These are phyloP conservation scores for Debaryomycetaceae sp. DNA, from an alignment of 1,139 yeast genomes.

Conservation along the genomic window DNA sequence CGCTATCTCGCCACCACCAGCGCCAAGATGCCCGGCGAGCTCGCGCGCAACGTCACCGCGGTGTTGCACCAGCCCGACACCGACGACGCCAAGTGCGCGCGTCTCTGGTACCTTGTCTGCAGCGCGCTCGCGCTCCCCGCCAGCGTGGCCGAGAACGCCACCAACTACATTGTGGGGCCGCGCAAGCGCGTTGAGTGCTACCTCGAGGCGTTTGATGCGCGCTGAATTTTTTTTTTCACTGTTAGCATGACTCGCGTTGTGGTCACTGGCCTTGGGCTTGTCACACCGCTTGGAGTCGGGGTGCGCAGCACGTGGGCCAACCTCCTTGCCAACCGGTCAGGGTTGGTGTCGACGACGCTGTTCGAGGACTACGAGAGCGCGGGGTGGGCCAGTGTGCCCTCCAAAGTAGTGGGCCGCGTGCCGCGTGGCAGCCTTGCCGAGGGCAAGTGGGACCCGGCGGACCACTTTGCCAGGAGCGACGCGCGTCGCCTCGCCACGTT, in stretches of 20 bases:
- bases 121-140: slow-evolving; percentile 19
- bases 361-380: slow-evolving; percentile 42
- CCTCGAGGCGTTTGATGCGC: slow-evolving; percentile 3
- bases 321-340: slow-evolving; percentile 48
- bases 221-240: not conserved
- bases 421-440: slow-evolving; percentile 50
- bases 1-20: slow-evolving; percentile 13
- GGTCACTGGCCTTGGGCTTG: slow-evolving; percentile 83
- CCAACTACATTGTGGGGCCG: slow-evolving; percentile 41
- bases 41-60: not conserved
- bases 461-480: slow-evolving; percentile 42
- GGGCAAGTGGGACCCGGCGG: slow-evolving; percentile 49
- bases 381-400: slow-evolving; percentile 58
- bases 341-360: slow-evolving; percentile 50
- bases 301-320: slow-evolving; percentile 48
- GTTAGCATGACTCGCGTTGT: slow-evolving; percentile 54
- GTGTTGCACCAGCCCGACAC: not conserved
- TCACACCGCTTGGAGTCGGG: slow-evolving; percentile 84
- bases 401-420: slow-evolving; percentile 71
- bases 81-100: slow-evolving; percentile 4
- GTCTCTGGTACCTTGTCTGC: slow-evolving; percentile 9
- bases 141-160: slow-evolving; percentile 22
- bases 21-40: not conserved
- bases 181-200: slow-evolving; percentile 34
- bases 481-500: slow-evolving; percentile 64